Evolutionary conservation across 2,329 filamentous ascomycete genomes (phyloP).

Genomic region (Penicillium glabrum): DNA sequence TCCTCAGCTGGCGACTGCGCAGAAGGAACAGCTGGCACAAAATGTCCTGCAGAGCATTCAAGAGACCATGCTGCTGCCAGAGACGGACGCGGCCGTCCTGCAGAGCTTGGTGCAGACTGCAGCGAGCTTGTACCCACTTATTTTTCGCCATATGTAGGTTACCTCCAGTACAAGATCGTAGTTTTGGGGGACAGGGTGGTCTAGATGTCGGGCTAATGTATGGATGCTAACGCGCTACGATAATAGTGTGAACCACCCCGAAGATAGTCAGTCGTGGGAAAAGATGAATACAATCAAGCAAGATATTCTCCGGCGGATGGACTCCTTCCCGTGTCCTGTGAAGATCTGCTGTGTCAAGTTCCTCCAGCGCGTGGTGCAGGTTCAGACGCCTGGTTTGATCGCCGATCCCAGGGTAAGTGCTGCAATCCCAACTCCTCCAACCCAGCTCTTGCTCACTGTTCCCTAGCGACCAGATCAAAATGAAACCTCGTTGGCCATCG

Average conservation of each 20-base stretch:
- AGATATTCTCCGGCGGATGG: slow-evolving; percentile 85
- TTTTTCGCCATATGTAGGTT: slow-evolving; percentile 93
- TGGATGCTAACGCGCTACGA: slow-evolving; percentile 33
- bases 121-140: slow-evolving; percentile 88
- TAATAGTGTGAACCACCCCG: slow-evolving; percentile 78
- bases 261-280: slow-evolving; percentile 81
- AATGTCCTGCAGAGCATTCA: slow-evolving; percentile 76
- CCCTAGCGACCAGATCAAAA: slow-evolving; percentile 67
- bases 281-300: slow-evolving; percentile 86
- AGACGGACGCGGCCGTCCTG: slow-evolving; percentile 76
- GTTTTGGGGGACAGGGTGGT: not conserved
- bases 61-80: slow-evolving; percentile 67
- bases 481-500: slow-evolving; percentile 83
- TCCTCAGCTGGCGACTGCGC: slow-evolving; percentile 72
- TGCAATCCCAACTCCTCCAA: not conserved
- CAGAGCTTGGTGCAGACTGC: slow-evolving; percentile 85
- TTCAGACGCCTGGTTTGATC: slow-evolving; percentile 81
- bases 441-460: not conserved
- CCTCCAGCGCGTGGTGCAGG: slow-evolving; percentile 85
- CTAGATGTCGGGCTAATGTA: not conserved
- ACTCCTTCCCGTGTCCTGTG: slow-evolving; percentile 71
- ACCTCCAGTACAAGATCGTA: slow-evolving; percentile 3
- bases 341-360: slow-evolving; percentile 97
- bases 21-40: slow-evolving; percentile 78
- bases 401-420: slow-evolving; percentile 75